Evolutionary conservation across 805 yeast species (phyloP).

Genomic region (Jamesozyma gamospora): DNA sequence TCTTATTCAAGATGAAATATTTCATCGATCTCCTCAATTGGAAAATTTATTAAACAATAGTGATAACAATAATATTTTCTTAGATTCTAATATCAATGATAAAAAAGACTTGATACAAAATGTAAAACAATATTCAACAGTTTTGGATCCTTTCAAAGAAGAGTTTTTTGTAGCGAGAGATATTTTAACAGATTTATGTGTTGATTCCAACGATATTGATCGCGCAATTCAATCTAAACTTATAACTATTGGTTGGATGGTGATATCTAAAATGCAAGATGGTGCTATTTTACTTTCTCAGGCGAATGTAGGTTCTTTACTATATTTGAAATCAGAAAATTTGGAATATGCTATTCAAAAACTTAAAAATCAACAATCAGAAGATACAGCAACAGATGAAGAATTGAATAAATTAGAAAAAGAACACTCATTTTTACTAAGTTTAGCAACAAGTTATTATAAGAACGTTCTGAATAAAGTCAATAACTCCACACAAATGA

Average conservation of each 20-base stretch:
- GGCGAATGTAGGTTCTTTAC: constrained; percentile 56
- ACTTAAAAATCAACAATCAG: too few relatives aligned
- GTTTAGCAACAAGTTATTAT: constrained; percentile 32
- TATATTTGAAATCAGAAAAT: constrained; percentile 53
- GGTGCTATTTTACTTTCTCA: constrained; percentile 50
- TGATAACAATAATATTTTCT: neutral
- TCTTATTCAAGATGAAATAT: constrained; percentile 46
- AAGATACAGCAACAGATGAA: neutral
- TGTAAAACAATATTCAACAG: constrained; percentile 29
- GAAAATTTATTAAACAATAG: constrained; percentile 15
- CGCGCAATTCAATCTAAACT: constrained; percentile 48
- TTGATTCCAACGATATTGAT: constrained; percentile 49
- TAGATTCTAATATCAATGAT: constrained; percentile 5
- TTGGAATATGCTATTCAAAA: constrained; percentile 31
- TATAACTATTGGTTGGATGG: constrained; percentile 56
- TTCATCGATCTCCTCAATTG: constrained; percentile 19
- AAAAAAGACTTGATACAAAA: neutral
- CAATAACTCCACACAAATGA: constrained; percentile 1
- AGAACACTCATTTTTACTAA: constrained; percentile 19
- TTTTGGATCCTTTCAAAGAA: constrained; percentile 58
- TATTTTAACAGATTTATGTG: constrained; percentile 52
- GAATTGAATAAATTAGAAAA: constrained; percentile 8
- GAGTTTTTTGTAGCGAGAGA: constrained; percentile 69
- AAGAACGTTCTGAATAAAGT: constrained; percentile 28
- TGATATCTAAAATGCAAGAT: constrained; percentile 48